phyloP scores from a whole-genome alignment of 2,329 filamentous ascomycete genomes.

The Scytalidium lignicola region DNA sequence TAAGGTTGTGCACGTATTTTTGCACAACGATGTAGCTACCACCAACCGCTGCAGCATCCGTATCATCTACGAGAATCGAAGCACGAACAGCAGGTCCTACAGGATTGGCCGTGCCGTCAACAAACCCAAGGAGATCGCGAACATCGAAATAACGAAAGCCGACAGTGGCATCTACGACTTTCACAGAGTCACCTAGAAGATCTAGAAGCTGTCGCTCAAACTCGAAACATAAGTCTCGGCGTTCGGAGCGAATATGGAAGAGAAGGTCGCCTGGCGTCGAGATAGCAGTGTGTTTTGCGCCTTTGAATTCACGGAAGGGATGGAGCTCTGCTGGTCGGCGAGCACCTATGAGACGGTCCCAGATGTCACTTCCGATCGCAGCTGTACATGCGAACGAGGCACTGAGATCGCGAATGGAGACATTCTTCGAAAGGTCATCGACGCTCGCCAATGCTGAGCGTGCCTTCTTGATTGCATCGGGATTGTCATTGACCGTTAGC shows the following conservation, averaged over 20 bases:
- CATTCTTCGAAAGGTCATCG: conserved; percentile 44
- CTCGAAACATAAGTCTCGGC: conserved; percentile 53
- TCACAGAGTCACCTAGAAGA: conserved; percentile 40
- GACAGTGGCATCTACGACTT: conserved; percentile 45
- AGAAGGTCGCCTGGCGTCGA: conserved; percentile 53
- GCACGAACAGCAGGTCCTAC: conserved; percentile 38
- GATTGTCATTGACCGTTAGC: conserved; percentile 32
- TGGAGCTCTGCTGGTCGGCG: conserved; percentile 47
- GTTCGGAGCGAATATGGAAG: conserved; percentile 53
- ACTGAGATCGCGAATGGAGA: conserved; percentile 43
- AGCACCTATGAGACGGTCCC: conserved; percentile 41
- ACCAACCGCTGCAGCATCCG: conserved; percentile 33
- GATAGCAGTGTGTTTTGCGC: conserved; percentile 43
- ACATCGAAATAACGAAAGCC: conserved; percentile 57
- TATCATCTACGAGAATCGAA: conserved; percentile 39
- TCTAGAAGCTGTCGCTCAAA: conserved; percentile 51
- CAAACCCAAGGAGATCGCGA: conserved; percentile 53
- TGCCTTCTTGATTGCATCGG: conserved; percentile 34
- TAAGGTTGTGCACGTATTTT: conserved; percentile 51
- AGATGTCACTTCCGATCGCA: conserved; percentile 47
- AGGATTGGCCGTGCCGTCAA: conserved; percentile 56
- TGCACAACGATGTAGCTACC: conserved; percentile 56
- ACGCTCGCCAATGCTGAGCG: conserved; percentile 40
- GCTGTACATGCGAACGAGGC: conserved; percentile 46
- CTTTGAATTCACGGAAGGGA: conserved; percentile 42